These are phyloP conservation scores for Enteropsectra breve DNA, from an alignment of 371 early-diverging fungal genomes.

Conservation along the genomic window DNA sequence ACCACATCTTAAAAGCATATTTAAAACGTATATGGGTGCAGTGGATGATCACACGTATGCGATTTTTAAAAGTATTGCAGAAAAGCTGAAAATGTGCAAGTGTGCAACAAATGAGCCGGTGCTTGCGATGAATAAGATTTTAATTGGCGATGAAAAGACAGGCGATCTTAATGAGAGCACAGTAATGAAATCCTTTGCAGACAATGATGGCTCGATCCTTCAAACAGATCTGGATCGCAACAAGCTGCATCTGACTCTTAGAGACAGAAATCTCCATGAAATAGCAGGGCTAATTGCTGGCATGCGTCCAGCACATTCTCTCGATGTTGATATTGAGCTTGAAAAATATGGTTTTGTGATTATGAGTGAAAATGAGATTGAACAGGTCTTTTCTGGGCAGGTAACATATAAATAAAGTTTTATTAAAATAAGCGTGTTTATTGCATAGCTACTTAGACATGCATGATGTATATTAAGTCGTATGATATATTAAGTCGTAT, in stretches of 20 bases:
- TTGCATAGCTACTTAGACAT: too few species aligned
- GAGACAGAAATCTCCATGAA: background rate
- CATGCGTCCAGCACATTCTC: background rate
- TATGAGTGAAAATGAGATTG: background rate
- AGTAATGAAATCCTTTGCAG: background rate
- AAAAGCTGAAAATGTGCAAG: constrained; percentile 3
- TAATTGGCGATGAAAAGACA: background rate
- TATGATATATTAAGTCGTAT: too few species aligned
- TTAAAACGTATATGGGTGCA: background rate
- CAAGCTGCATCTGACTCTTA: background rate
- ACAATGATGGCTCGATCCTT: background rate
- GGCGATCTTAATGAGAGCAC: background rate
- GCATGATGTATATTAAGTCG: too few species aligned
- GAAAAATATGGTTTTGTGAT: background rate
- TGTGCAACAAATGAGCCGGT: background rate
- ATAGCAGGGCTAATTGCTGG: background rate
- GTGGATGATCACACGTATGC: background rate
- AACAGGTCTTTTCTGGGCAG: background rate
- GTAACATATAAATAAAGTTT: constrained; percentile 3
- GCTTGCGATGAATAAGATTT: background rate
- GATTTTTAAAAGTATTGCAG: background rate
- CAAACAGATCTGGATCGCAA: background rate
- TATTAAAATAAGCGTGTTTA: too few species aligned
- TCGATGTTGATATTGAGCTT: background rate
- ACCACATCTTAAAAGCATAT: background rate